Base-by-base conservation (phyloP, 192 early-diverging fungal genomes). In the Umbelopsis ramanniana region DNA sequence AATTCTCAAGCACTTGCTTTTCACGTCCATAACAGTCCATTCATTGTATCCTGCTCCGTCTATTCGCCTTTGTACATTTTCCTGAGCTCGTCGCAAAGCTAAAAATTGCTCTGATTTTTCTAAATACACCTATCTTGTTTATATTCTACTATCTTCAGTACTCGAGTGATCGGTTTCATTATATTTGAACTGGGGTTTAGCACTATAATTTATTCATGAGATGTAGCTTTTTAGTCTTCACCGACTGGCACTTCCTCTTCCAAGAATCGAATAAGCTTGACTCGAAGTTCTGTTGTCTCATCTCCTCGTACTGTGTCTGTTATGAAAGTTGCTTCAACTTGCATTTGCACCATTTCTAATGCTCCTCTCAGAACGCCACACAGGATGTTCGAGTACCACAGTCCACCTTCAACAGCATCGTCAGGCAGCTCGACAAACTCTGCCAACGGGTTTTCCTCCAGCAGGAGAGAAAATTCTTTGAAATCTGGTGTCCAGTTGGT, bases 351-450 rank as follows among this genome's bases (percentile, higher is more conserved):
- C 96, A 99, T 98, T 72, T 99, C 98, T 46, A 98, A 82, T 9
- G 96, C 93, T 4, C 96, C 98, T 17, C 98, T 87, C 52, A 99
- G 73, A 2, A 98, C 94, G 2, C 98, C 98, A 73, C 94, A 96
- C 40, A 97, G 82, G 24, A 98, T 89, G 72, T 99, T 99, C 24
- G 95, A 97, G 76, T 97, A 99, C 96, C 95, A 98, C 69, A 99
- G 82, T 22, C 91, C 94, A 14, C 85, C 85, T 69, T 90, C 82
- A 19, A 87, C 71, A 2, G 88, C 83, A 72, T 91, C 91, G 23
- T 93, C 90, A 12, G 98, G 98, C 60, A 99, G 85, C 77, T 99
- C 98, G 35, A 98, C 96, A 88, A 95, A 98, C 72, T 99, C 98
- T 66, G 96, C 89, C 53, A 99, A 81, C 9, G 98, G 98, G 73